Conservation (phyloP, 2,329 filamentous ascomycete species). For the Cordyceps tenuipes region DNA sequence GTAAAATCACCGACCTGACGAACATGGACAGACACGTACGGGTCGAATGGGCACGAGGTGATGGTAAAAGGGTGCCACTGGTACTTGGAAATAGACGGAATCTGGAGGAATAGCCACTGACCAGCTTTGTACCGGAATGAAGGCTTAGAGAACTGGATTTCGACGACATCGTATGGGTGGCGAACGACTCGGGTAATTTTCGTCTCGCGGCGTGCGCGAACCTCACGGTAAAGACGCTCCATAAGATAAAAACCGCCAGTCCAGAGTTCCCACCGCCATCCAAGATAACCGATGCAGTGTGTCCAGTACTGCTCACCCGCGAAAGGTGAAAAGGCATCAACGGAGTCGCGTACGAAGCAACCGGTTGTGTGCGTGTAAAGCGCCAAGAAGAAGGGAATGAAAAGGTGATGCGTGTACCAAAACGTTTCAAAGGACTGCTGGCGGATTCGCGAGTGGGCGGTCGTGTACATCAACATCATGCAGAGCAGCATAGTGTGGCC, state of each 20-base stretch:
- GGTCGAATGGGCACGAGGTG: conserved; percentile 93
- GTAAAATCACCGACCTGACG: conserved; percentile 97
- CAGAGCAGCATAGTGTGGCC: conserved; percentile 98
- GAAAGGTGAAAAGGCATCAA: conserved; percentile 69
- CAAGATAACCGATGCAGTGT: conserved; percentile 90
- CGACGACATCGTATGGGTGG: conserved; percentile 93
- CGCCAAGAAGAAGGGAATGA: conserved; percentile 86
- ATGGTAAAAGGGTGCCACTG: conserved; percentile 99
- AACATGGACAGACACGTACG: conserved; percentile 89
- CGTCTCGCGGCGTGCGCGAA: conserved; percentile 74
- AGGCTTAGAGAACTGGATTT: conserved; percentile 94
- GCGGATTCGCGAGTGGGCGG: conserved; percentile 83
- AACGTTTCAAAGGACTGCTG: conserved; percentile 98
- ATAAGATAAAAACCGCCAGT: conserved; percentile 77
- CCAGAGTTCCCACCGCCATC: conserved; percentile 93
- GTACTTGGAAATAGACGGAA: conserved; percentile 76
- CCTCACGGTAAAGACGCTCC: conserved; percentile 86
- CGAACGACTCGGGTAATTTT: conserved; percentile 89
- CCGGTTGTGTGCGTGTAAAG: conserved; percentile 94
- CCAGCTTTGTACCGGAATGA: conserved; percentile 97
- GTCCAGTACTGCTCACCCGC: conserved; percentile 75
- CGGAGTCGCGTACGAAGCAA: conserved; percentile 81
- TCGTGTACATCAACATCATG: conserved; percentile 98
- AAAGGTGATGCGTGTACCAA: conserved; percentile 99
- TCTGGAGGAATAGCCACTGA: conserved; percentile 95